These are phyloP conservation scores for Drosera spatulata DNA, from an alignment of 179 eudicot species.

Conservation along the genomic window DNA sequence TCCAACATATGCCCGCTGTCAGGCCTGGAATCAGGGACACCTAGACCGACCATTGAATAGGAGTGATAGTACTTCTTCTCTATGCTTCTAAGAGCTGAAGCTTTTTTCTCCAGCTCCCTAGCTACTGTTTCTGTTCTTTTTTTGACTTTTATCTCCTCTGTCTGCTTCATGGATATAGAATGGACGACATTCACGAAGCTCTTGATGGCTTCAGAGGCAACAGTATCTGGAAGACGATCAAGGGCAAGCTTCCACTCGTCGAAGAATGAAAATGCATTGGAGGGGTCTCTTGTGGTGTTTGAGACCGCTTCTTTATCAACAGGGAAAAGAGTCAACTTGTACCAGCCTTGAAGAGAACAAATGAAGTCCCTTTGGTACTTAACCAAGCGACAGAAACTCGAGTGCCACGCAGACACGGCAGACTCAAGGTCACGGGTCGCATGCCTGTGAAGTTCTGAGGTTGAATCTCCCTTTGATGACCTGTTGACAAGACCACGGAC, in stretches of 20 bases:
- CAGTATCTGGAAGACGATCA: slow-evolving; percentile 81
- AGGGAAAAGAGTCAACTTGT: slow-evolving; percentile 62
- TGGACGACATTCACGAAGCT: slow-evolving; percentile 83
- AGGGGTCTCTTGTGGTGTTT: slow-evolving; percentile 16
- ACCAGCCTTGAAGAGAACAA: slow-evolving; percentile 81
- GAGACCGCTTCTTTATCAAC: slow-evolving; percentile 38
- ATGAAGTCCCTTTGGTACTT: slow-evolving; percentile 81
- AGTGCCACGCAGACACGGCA: slow-evolving; percentile 88
- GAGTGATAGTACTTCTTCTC: slow-evolving; percentile 83
- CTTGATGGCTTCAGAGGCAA: slow-evolving; percentile 93
- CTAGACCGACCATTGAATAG: slow-evolving; percentile 81
- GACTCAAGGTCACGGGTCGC: slow-evolving; percentile 96
- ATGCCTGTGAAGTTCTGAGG: slow-evolving; percentile 90
- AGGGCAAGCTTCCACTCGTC: slow-evolving; percentile 97
- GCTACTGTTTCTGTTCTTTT: slow-evolving; percentile 67
- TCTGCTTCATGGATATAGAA: slow-evolving; percentile 57
- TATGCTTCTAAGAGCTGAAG: slow-evolving; percentile 61
- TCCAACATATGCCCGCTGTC: slow-evolving; percentile 53
- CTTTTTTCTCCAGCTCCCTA: slow-evolving; percentile 85
- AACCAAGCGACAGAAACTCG: slow-evolving; percentile 76
- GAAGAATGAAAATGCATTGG: slow-evolving; percentile 48
- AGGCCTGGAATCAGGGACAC: slow-evolving; percentile 44
- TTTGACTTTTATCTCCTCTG: slow-evolving; percentile 4
- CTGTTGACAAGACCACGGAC: slow-evolving; percentile 77
- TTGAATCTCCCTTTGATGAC: slow-evolving; percentile 50